Percentiles rank a stretch among this genome's conserved stretches.
Evolutionary conservation across 305 asterid species (phyloP).

Genomic region (Euphrasia arctica): DNA sequence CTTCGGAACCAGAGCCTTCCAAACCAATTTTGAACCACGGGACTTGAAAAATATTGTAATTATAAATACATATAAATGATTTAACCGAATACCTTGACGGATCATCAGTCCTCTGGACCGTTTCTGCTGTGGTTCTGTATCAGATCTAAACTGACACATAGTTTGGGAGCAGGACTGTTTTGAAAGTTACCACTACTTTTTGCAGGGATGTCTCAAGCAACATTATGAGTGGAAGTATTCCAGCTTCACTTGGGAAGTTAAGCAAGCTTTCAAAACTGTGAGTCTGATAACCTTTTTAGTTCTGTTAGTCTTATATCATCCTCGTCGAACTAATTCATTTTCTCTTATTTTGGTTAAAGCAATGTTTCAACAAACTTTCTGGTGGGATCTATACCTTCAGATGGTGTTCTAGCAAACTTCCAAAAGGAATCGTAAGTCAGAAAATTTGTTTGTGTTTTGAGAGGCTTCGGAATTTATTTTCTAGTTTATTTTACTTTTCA

Average conservation of each 20-base stretch:
- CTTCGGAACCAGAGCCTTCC: no score
- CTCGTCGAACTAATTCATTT: slow-evolving; percentile 24
- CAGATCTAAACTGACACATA: no score
- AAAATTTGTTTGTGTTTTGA: slow-evolving; percentile 5
- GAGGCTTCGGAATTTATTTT: not conserved
- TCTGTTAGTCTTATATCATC: slow-evolving; percentile 18
- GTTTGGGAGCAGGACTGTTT: no score
- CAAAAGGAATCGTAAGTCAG: slow-evolving; percentile 63
- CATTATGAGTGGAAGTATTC: slow-evolving; percentile 78
- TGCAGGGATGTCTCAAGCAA: slow-evolving; percentile 90
- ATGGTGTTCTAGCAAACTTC: slow-evolving; percentile 63
- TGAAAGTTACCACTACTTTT: slow-evolving; percentile 12
- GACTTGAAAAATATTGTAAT: no score
- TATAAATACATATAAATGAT: no score
- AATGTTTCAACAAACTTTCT: slow-evolving; percentile 82
- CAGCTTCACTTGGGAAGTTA: slow-evolving; percentile 72
- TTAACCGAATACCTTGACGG: no score
- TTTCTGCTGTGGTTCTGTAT: no score
- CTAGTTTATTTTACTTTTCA: no score
- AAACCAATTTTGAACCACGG: no score
- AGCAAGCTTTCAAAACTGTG: slow-evolving; percentile 62
- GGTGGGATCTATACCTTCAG: slow-evolving; percentile 72
- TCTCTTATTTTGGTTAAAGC: slow-evolving; percentile 44
- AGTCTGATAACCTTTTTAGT: slow-evolving; percentile 30
- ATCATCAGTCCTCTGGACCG: no score